Percentiles rank a stretch among this genome's conserved stretches.
These are phyloP conservation scores for Penicillium sp. DNA, from an alignment of 2,329 filamentous ascomycete genomes.

Conservation along the genomic window DNA sequence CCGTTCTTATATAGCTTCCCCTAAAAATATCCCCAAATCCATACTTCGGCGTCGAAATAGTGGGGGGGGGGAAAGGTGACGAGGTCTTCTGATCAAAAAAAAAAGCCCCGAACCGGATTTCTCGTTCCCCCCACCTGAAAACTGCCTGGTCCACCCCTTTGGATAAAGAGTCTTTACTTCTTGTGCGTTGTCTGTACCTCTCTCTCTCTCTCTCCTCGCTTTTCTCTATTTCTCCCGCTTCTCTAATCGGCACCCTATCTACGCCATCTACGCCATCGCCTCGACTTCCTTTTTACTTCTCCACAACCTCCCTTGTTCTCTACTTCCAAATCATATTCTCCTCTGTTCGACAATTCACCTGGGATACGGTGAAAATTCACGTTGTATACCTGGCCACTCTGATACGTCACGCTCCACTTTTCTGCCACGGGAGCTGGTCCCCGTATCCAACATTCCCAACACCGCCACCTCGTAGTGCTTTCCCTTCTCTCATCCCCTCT, in stretches of 20 bases:
- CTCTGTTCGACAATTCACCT: background rate
- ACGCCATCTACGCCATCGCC: background rate
- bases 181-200: background rate
- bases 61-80: conserved; percentile 22
- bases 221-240: conserved; percentile 14
- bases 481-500: conserved; percentile 9
- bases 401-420: conserved; percentile 18
- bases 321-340: background rate
- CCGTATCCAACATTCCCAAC: conserved; percentile 6
- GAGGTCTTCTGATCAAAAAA: conserved; percentile 38
- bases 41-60: conserved; percentile 3
- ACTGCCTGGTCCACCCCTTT: conserved; percentile 20
- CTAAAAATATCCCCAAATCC: too few species aligned
- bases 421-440: conserved; percentile 15
- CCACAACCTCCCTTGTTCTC: background rate
- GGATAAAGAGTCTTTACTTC: conserved; percentile 24
- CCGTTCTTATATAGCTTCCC: too few species aligned
- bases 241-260: background rate
- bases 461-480: conserved; percentile 16
- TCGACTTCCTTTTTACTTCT: background rate
- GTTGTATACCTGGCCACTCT: conserved; percentile 3
- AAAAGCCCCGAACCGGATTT: conserved; percentile 30
- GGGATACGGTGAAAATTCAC: background rate
- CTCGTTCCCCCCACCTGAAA: conserved; percentile 10
- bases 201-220: conserved; percentile 9